Evolutionary conservation across 139 green algal genomes (phyloP).

Genomic region (Auxenochlorella pyrenoidosa): DNA sequence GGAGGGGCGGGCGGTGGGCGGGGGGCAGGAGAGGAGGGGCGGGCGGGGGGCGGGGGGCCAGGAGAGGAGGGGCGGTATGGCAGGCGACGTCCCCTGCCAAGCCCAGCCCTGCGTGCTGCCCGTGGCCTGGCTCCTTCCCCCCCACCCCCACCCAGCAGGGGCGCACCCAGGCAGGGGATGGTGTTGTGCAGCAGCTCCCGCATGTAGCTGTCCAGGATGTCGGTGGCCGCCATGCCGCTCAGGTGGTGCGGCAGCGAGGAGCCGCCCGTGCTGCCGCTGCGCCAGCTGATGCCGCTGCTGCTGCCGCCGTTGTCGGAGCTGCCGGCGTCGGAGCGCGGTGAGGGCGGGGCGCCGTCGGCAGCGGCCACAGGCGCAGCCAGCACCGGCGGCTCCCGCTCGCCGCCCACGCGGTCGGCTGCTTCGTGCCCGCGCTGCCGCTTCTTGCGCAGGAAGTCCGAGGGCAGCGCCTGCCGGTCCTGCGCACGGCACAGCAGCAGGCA

Average conservation of each 20-base stretch:
- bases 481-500: not conserved
- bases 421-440: not conserved
- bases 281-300: constrained; percentile 31
- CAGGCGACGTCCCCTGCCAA: too few relatives aligned
- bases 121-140: too few relatives aligned
- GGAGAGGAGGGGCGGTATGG: too few relatives aligned
- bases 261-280: constrained; percentile 23
- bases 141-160: too few relatives aligned
- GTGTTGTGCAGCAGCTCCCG: constrained; percentile 31
- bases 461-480: constrained; percentile 1
- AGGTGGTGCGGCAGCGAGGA: constrained; percentile 10
- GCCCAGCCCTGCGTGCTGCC: too few relatives aligned
- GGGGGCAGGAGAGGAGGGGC: too few relatives aligned
- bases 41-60: too few relatives aligned
- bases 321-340: not conserved
- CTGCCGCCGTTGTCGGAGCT: not conserved
- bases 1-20: too few relatives aligned
- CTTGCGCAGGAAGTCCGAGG: not conserved
- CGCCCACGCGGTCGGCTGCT: not conserved
- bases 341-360: not conserved
- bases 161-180: constrained; percentile 20
- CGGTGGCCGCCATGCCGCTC: not conserved
- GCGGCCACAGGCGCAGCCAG: not conserved
- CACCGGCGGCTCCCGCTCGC: not conserved
- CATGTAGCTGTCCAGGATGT: constrained; percentile 25